Evolutionary conservation across 768 basidiomycete species (phyloP).

Genomic region (Naganishia antarctica): DNA sequence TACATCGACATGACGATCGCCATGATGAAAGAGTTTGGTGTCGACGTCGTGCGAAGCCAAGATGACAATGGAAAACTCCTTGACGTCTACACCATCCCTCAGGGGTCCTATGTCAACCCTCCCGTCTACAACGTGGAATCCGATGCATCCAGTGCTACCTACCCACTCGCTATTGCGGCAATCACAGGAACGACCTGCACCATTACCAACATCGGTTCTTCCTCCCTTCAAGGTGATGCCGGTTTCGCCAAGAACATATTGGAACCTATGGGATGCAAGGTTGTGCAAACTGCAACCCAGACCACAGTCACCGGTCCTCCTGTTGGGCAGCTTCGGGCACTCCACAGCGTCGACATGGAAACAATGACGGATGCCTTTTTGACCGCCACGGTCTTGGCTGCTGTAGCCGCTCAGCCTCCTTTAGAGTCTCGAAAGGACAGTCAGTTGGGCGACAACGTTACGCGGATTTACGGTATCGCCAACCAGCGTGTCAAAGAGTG

Average conservation of each 20-base stretch:
- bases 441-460: conserved; percentile 51
- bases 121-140: conserved; percentile 75
- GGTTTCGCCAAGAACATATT: conserved; percentile 88
- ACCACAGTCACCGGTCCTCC: conserved; percentile 91
- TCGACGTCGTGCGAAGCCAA: conserved; percentile 63
- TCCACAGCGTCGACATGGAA: conserved; percentile 92
- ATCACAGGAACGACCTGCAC: conserved; percentile 96
- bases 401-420: conserved; percentile 58
- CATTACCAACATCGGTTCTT: conserved; percentile 80
- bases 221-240: conserved; percentile 94
- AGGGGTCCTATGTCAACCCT: conserved; percentile 69
- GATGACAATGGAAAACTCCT: conserved; percentile 63
- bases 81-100: conserved; percentile 84
- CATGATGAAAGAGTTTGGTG: conserved; percentile 92
- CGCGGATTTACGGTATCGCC: conserved; percentile 87
- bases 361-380: conserved; percentile 99
- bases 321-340: conserved; percentile 68
- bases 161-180: conserved; percentile 93
- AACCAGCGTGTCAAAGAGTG: conserved; percentile 99
- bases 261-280: conserved; percentile 89
- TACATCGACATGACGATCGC: conserved; percentile 99
- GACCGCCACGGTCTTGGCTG: conserved; percentile 86
- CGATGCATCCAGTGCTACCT: conserved; percentile 92
- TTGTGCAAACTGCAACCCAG: conserved; percentile 77
- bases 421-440: conserved; percentile 31